phyloP scores from a whole-genome alignment of 1,139 yeast genomes.

The Pichia sp. region DNA sequence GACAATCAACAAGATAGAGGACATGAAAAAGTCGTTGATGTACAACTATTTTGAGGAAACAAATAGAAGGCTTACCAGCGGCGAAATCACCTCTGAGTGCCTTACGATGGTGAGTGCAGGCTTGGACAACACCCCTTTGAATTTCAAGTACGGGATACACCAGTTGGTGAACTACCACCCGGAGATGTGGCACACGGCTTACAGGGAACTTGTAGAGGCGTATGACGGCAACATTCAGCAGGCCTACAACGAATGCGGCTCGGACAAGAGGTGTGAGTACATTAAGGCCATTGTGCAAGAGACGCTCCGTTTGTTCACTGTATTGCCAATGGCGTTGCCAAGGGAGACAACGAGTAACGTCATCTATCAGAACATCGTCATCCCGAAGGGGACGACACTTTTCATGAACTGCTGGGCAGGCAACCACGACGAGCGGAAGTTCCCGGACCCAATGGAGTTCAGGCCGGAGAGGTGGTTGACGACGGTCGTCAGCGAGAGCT shows the following conservation, averaged over 20 bases:
- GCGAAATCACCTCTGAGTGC: slow-evolving; percentile 59
- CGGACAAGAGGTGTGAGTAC: slow-evolving; percentile 40
- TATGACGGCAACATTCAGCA: slow-evolving; percentile 33
- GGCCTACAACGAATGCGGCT: slow-evolving; percentile 44
- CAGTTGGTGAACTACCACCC: slow-evolving; percentile 48
- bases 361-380: slow-evolving; percentile 34
- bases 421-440: slow-evolving; percentile 54
- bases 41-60: slow-evolving; percentile 24
- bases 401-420: slow-evolving; percentile 70
- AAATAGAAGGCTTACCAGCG: slow-evolving; percentile 17
- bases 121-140: slow-evolving; percentile 66
- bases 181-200: slow-evolving; percentile 42
- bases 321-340: slow-evolving; percentile 64
- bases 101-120: slow-evolving; percentile 80
- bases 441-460: slow-evolving; percentile 48
- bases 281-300: slow-evolving; percentile 59
- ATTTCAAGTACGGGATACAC: slow-evolving; percentile 57
- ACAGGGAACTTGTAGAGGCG: slow-evolving; percentile 33
- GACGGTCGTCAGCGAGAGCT: slow-evolving; percentile 22
- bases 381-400: slow-evolving; percentile 54
- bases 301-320: slow-evolving; percentile 58
- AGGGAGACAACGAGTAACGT: slow-evolving; percentile 53
- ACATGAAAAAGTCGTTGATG: slow-evolving; percentile 27
- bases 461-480: slow-evolving; percentile 55
- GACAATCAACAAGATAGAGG: slow-evolving; percentile 9